Percentiles rank a stretch among this genome's conserved stretches.
phyloP scores from a whole-genome alignment of 805 yeast species.

The Metschnikowia lochheadii region DNA sequence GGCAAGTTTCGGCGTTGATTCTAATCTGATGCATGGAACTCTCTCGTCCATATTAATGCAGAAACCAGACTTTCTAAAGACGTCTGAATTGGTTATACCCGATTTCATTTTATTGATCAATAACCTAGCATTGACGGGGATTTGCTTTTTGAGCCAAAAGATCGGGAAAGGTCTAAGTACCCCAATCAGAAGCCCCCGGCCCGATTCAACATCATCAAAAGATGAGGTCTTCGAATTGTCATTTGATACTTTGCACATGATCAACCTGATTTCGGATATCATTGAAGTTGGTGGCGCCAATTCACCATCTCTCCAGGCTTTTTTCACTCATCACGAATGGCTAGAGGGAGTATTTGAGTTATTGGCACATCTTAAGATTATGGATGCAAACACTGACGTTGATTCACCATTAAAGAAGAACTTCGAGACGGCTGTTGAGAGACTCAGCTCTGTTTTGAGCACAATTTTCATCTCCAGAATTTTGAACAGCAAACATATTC shows the following conservation, averaged over 20 bases:
- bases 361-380: constrained; percentile 29
- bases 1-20: constrained; percentile 44
- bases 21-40: not conserved
- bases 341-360: constrained; percentile 38
- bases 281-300: constrained; percentile 29
- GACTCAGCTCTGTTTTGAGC: constrained; percentile 31
- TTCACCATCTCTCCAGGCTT: constrained; percentile 18
- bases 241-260: constrained; percentile 32
- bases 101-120: constrained; percentile 41
- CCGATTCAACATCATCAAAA: not conserved
- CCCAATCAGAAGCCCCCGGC: constrained; percentile 17
- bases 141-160: constrained; percentile 25
- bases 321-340: constrained; percentile 30
- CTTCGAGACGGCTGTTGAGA: constrained; percentile 22
- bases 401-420: constrained; percentile 14
- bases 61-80: constrained; percentile 2
- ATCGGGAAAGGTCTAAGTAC: constrained; percentile 32
- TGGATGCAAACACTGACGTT: constrained; percentile 20
- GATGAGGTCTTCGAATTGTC: constrained; percentile 22
- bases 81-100: constrained; percentile 29
- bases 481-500: constrained; percentile 17
- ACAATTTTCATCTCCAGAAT: constrained; percentile 33
- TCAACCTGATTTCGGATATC: constrained; percentile 31
- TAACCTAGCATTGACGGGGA: constrained; percentile 31
- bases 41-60: not conserved